These are phyloP conservation scores for Hymenotorrendiella dingleyae DNA, from an alignment of 2,329 filamentous ascomycete species.

Conservation along the genomic window DNA sequence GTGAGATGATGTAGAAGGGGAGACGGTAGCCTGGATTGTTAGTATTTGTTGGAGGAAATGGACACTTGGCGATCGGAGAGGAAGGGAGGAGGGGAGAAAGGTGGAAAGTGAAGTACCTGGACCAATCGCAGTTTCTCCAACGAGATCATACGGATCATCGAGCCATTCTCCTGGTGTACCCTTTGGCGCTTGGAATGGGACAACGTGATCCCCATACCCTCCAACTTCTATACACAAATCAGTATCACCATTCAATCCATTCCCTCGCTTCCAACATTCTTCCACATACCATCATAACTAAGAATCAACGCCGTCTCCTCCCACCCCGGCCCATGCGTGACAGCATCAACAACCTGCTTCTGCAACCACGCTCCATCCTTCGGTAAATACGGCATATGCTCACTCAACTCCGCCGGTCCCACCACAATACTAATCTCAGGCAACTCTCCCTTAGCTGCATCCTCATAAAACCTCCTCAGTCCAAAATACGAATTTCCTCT, in stretches of 20 bases:
- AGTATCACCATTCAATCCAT: not conserved
- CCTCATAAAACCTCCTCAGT: constrained; percentile 42
- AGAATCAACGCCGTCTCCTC: constrained; percentile 43
- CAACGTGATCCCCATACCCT: constrained; percentile 49
- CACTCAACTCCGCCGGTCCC: constrained; percentile 42
- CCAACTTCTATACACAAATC: constrained; percentile 42
- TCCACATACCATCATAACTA: constrained; percentile 45
- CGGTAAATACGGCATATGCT: constrained; percentile 47
- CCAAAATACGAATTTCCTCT: constrained; percentile 31
- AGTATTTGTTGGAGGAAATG: no score
- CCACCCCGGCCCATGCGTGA: constrained; percentile 44
- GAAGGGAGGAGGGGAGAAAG: no score
- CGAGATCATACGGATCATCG: constrained; percentile 37
- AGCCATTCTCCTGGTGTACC: constrained; percentile 48
- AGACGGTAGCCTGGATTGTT: constrained; percentile 38
- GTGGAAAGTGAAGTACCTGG: no score
- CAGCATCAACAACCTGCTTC: constrained; percentile 43
- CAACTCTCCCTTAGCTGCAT: constrained; percentile 43
- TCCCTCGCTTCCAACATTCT: not conserved
- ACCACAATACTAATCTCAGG: constrained; percentile 46
- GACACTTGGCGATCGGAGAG: no score
- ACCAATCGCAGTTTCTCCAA: constrained; percentile 38
- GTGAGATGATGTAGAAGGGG: constrained; percentile 50
- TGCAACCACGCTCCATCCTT: constrained; percentile 49
- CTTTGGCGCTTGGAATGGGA: constrained; percentile 43